Percentiles rank a stretch among this genome's conserved stretches.
These are phyloP conservation scores for Ophiocordyceps camponoti-leonardi DNA, from an alignment of 2,329 filamentous ascomycete genomes.

Conservation along the genomic window DNA sequence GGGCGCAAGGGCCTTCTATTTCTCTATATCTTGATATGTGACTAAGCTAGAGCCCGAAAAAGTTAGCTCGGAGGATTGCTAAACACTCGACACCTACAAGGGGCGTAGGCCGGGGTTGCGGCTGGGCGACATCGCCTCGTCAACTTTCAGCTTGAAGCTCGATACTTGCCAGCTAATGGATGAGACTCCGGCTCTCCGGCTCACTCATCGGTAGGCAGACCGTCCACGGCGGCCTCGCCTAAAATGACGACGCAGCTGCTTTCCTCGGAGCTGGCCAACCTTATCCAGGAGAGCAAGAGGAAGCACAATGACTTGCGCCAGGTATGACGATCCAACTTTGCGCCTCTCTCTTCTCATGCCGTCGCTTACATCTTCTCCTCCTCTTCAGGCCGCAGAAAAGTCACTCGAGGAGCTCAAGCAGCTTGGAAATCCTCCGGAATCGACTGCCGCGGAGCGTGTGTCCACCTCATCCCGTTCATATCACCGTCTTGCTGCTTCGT, in stretches of 20 bases:
- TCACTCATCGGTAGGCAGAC: slow-evolving; percentile 11
- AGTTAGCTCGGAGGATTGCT: no score
- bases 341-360: neutral
- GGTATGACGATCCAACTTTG: slow-evolving; percentile 25
- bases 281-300: slow-evolving; percentile 89
- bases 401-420: slow-evolving; percentile 75
- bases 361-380: neutral
- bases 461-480: neutral
- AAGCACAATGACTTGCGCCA: slow-evolving; percentile 82
- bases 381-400: slow-evolving; percentile 66
- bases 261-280: slow-evolving; percentile 70
- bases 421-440: slow-evolving; percentile 16
- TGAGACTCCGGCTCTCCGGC: slow-evolving; percentile 6
- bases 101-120: no score
- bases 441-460: slow-evolving; percentile 20
- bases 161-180: slow-evolving; percentile 10
- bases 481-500: neutral
- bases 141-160: neutral
- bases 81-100: no score
- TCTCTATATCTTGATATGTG: no score
- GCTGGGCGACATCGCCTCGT: neutral
- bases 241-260: slow-evolving; percentile 86
- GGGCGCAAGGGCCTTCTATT: no score
- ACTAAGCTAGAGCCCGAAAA: no score
- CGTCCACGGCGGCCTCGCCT: slow-evolving; percentile 7